Percentiles rank a stretch among this genome's conserved stretches.
phyloP scores from a whole-genome alignment of 306 rosid genomes.

The Cucurbita maxima region DNA sequence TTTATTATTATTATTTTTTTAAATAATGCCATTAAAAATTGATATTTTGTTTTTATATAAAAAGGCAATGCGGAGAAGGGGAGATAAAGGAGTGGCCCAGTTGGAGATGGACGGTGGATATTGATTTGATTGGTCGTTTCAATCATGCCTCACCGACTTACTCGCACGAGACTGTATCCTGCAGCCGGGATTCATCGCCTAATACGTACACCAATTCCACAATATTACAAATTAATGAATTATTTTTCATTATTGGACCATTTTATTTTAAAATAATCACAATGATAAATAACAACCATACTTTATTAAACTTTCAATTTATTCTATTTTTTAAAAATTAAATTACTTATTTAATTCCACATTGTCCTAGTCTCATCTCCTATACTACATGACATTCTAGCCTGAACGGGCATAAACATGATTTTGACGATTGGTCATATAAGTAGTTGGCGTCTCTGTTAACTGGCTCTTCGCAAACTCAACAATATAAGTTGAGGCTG shows the following conservation, averaged over 20 bases:
- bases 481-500: no score
- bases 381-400: no score
- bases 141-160: background rate
- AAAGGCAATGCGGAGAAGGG: background rate
- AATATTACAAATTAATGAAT: background rate
- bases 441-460: no score
- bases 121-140: background rate
- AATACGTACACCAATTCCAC: background rate
- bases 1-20: background rate
- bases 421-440: no score
- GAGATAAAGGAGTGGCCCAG: background rate
- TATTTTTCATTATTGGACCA: background rate
- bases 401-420: no score
- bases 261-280: no score
- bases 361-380: no score
- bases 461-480: no score
- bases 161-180: background rate
- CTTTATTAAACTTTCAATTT: no score
- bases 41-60: background rate
- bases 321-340: no score
- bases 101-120: constrained; percentile 1
- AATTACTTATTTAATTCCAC: no score
- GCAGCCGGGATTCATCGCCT: background rate
- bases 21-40: background rate
- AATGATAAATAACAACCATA: no score